phyloP scores from a whole-genome alignment of 2,329 filamentous ascomycete species.

The Tolypocladium ovalisporum region DNA sequence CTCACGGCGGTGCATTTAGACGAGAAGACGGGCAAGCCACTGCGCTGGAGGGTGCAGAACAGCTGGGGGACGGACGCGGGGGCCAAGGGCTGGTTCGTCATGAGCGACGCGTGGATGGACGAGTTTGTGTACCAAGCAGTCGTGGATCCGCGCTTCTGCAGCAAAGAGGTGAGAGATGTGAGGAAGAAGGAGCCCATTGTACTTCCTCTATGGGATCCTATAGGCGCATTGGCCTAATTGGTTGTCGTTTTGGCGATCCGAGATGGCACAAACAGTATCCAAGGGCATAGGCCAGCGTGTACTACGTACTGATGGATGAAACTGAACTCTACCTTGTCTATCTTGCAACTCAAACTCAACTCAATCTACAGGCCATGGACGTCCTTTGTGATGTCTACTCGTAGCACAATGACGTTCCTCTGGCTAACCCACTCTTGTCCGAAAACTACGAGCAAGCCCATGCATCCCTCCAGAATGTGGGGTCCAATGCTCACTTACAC shows the following conservation, averaged over 20 bases:
- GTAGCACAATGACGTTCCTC: background rate
- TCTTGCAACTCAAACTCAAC: background rate
- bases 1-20: conserved; percentile 76
- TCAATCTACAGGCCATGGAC: background rate
- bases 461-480: background rate
- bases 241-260: background rate
- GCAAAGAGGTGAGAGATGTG: conserved; percentile 57
- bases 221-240: conserved; percentile 56
- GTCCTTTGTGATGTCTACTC: background rate
- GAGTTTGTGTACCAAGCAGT: conserved; percentile 82
- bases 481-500: background rate
- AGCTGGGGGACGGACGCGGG: conserved; percentile 65
- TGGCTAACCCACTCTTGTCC: background rate
- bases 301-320: no score
- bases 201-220: conserved; percentile 69
- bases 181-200: conserved; percentile 59
- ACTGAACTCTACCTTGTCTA: background rate
- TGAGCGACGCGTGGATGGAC: conserved; percentile 73
- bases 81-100: conserved; percentile 77
- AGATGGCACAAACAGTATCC: background rate
- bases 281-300: background rate
- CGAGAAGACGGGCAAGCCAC: conserved; percentile 45
- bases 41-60: conserved; percentile 82
- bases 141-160: conserved; percentile 60
- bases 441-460: background rate